phyloP scores from a whole-genome alignment of 2,329 filamentous ascomycete species.

The Ambrosiella beaveri region DNA sequence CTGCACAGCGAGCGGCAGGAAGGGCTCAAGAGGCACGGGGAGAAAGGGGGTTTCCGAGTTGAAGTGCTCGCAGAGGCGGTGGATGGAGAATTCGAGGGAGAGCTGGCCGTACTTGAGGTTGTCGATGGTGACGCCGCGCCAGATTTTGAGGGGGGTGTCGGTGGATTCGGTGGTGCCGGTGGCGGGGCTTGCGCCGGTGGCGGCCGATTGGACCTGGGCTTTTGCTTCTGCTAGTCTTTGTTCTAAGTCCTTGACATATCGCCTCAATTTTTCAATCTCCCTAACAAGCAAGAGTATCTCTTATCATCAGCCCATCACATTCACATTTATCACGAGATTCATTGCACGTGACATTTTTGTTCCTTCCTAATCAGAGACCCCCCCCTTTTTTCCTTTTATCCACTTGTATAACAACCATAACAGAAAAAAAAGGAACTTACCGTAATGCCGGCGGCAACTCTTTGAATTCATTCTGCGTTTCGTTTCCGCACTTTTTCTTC shows the following conservation, averaged over 20 bases:
- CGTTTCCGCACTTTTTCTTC: slow-evolving; percentile 7
- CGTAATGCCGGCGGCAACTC: slow-evolving; percentile 1
- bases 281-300: background rate
- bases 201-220: background rate
- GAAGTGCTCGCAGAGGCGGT: slow-evolving; percentile 4
- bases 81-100: slow-evolving; percentile 6
- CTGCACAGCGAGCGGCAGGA: background rate
- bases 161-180: background rate
- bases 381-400: no score
- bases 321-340: no score
- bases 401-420: no score
- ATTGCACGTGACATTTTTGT: no score
- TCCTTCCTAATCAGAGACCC: no score
- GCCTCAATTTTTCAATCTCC: slow-evolving; percentile 7
- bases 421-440: background rate
- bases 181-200: background rate
- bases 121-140: slow-evolving; percentile 9
- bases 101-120: slow-evolving; percentile 8
- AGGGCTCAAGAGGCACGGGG: slow-evolving; percentile 1
- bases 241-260: slow-evolving; percentile 4
- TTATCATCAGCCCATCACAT: no score
- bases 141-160: slow-evolving; percentile 7
- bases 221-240: background rate
- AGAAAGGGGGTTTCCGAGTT: slow-evolving; percentile 2
- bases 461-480: slow-evolving; percentile 8